Percentiles rank a stretch among this genome's conserved stretches.
Evolutionary conservation across 192 early-diverging fungal genomes (phyloP).

Genomic region (Entomortierella chlamydospora): DNA sequence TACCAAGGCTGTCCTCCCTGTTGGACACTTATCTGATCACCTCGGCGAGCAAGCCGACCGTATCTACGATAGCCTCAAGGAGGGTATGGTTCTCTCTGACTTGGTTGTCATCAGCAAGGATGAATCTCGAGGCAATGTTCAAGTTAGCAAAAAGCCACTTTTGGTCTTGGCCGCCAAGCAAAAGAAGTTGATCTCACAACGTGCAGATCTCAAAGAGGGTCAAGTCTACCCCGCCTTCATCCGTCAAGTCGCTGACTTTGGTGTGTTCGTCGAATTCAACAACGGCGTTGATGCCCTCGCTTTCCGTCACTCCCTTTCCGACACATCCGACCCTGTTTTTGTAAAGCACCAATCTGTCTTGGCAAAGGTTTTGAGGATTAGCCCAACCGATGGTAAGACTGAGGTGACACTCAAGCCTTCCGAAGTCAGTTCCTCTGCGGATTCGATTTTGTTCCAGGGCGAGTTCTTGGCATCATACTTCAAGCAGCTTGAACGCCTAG

Average conservation of each 20-base stretch:
- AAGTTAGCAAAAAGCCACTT: conserved; percentile 72
- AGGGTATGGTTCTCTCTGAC: conserved; percentile 61
- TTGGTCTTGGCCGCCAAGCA: conserved; percentile 69
- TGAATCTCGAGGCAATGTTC: conserved; percentile 56
- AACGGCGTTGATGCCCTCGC: conserved; percentile 70
- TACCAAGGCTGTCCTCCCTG: conserved; percentile 65
- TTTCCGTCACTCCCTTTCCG: conserved; percentile 66
- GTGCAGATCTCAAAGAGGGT: conserved; percentile 63
- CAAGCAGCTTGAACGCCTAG: conserved; percentile 58
- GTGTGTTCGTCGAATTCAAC: conserved; percentile 74
- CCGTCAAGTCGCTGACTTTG: conserved; percentile 65
- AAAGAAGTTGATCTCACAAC: conserved; percentile 51
- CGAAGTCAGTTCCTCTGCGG: conserved; percentile 48
- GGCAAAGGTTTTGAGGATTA: conserved; percentile 66
- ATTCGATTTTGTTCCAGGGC: conserved; percentile 54
- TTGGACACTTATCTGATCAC: conserved; percentile 78
- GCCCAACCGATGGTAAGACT: conserved; percentile 59
- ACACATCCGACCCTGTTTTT: conserved; percentile 65
- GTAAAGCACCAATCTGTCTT: conserved; percentile 77
- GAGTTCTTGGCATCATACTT: conserved; percentile 65
- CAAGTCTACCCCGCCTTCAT: conserved; percentile 76
- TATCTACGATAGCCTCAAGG: conserved; percentile 53
- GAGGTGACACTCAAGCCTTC: conserved; percentile 79
- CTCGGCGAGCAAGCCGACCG: conserved; percentile 56
- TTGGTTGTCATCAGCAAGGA: conserved; percentile 69